phyloP scores from a whole-genome alignment of 306 rosid genomes.

The Sechiopsis laciniata region DNA sequence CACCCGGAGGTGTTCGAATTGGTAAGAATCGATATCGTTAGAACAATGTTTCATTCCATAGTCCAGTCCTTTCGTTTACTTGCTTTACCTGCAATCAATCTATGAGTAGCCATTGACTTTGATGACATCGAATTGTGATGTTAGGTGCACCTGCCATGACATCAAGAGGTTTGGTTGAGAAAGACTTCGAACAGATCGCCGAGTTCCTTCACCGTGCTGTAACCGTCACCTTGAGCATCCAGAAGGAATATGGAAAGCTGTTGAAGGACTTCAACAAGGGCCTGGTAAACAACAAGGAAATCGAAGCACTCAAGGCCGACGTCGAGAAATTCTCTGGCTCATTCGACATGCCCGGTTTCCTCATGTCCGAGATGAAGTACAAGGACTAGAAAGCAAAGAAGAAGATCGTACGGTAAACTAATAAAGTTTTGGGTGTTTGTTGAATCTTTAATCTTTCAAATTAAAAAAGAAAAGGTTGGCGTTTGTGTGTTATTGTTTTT shows the following conservation, averaged over 20 bases:
- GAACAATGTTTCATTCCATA: not conserved
- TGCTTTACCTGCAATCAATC: not conserved
- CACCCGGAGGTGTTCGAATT: slow-evolving; percentile 90
- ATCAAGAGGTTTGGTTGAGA: slow-evolving; percentile 84
- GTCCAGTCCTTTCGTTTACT: too few species aligned
- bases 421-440: slow-evolving; percentile 15
- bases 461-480: not conserved
- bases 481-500: not conserved
- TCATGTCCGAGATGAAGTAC: slow-evolving; percentile 71
- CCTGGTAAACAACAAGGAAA: slow-evolving; percentile 65
- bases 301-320: slow-evolving; percentile 70
- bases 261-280: slow-evolving; percentile 98
- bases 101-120: not conserved
- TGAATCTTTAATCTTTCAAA: not conserved
- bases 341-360: slow-evolving; percentile 89
- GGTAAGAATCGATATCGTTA: slow-evolving; percentile 42
- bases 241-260: slow-evolving; percentile 71
- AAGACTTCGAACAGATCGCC: slow-evolving; percentile 87
- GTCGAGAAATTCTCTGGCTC: slow-evolving; percentile 72
- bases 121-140: slow-evolving; percentile 13
- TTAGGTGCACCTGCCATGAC: slow-evolving; percentile 97
- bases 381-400: slow-evolving; percentile 46
- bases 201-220: slow-evolving; percentile 94
- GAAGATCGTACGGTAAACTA: not conserved
- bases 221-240: slow-evolving; percentile 58